Evolutionary conservation across 129 eudicot species (phyloP), one percentile per base, ranked within the genome.

Genomic region (Artemisia tridentata): DNA sequence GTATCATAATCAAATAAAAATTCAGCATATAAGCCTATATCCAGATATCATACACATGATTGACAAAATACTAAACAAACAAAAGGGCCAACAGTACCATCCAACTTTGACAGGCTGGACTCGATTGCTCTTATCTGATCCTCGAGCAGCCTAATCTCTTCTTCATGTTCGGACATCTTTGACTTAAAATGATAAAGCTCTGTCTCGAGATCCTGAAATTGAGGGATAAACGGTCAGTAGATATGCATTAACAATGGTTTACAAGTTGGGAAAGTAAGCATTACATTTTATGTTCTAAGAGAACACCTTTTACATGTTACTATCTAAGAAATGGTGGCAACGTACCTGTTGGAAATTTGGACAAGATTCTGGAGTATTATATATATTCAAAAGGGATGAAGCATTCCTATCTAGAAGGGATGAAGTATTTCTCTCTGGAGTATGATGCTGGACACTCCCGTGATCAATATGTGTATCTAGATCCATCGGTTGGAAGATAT

Each of bases 161-260:
- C 41, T 68, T 85, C 87, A 58, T 29, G 77, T 15, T 61, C 18
- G 20, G 62, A 62, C 21, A 87, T 75, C 38, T 10, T 27, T 51
- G 2, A 12, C 21, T 68, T 84, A 20, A 53, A 46, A 3, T 20
- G 50, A 47, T 7, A 0, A 29, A 91, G 2, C 13, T 80, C 86
- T 0, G 78, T 69, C 72, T 48, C 76, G 11, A 85, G 81, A 34
- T 84, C 84, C 93, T 90, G 84, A 55, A 68, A 55, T n/a, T 49
- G 52, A 68, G 18, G 43, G 55, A 43, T 73, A 13, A 31, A 31
- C 41, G 41, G 57, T 74, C 65, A n/a, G 63, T 59, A 48, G 20
- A 31, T 76, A 56, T 20, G 17, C 11, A 47, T 7, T 20, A 51
- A 9, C 45, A 50, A 53, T 21, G 45, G 41, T 62, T 18, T 63